A percentile compares a stretch with the other conserved stretches of the same genome.
Evolutionary conservation across 1,139 yeast genomes (phyloP).

Genomic region (Zygoascus meyerae): DNA sequence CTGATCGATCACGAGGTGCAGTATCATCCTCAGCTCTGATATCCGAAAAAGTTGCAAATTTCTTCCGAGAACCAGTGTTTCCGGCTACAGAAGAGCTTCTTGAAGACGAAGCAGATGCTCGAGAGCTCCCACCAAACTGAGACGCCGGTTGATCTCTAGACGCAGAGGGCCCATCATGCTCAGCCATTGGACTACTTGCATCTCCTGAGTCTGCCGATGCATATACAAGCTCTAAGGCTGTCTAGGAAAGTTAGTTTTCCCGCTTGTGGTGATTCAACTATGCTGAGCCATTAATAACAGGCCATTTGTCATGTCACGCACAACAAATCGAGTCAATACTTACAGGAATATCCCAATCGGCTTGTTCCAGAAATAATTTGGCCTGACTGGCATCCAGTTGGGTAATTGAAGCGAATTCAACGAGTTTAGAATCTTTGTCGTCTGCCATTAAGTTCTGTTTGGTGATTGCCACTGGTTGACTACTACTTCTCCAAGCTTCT

Average conservation of each 20-base stretch:
- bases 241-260: conserved; percentile 1
- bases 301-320: conserved; percentile 12
- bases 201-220: conserved; percentile 5
- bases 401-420: conserved; percentile 7
- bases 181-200: conserved; percentile 1
- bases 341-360: conserved; percentile 38
- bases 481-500: not conserved
- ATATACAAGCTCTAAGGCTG: conserved; percentile 9
- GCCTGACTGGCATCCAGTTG: conserved; percentile 37
- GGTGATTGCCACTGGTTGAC: not conserved
- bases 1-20: conserved; percentile 32
- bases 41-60: conserved; percentile 41
- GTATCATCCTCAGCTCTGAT: conserved; percentile 33
- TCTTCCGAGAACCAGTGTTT: conserved; percentile 16
- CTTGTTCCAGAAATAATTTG: conserved; percentile 36
- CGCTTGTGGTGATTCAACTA: not conserved
- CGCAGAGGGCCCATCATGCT: not conserved
- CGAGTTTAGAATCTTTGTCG: conserved; percentile 6
- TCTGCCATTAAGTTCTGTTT: conserved; percentile 2
- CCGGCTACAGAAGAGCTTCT: conserved; percentile 8
- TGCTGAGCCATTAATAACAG: not conserved
- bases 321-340: conserved; percentile 16
- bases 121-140: not conserved
- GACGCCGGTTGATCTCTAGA: not conserved
- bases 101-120: not conserved